Conservation (phyloP, 768 basidiomycete species). For the Boletus fagicola region DNA sequence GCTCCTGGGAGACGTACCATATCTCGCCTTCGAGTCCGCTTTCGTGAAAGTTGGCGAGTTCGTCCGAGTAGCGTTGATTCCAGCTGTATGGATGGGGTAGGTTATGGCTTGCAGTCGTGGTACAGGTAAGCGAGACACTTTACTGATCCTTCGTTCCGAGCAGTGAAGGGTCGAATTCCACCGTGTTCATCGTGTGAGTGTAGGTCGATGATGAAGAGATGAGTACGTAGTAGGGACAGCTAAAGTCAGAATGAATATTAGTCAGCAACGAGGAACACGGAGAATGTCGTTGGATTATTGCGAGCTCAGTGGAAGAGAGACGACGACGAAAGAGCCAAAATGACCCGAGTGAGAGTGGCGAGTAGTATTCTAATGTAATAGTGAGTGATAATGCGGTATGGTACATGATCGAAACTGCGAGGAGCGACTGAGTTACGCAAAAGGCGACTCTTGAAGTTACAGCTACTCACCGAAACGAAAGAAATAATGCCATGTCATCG, state of each 20-base stretch:
- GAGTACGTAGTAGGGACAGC: too few species aligned
- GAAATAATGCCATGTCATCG: conserved; percentile 17
- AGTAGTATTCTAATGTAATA: conserved; percentile 20
- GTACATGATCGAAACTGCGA: conserved; percentile 19
- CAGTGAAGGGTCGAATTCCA: conserved; percentile 63
- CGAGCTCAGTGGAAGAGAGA: neutral
- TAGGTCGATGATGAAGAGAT: conserved; percentile 1
- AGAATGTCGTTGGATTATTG: neutral
- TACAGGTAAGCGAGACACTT: conserved; percentile 25
- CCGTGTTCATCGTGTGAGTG: conserved; percentile 29
- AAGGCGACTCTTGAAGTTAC: neutral
- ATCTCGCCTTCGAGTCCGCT: conserved; percentile 83
- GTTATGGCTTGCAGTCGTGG: neutral
- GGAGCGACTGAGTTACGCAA: conserved; percentile 2
- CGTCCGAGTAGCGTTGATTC: conserved; percentile 72
- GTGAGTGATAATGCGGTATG: conserved; percentile 12
- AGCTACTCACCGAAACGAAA: conserved; percentile 12
- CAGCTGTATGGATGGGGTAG: conserved; percentile 46
- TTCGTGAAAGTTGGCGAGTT: conserved; percentile 70
- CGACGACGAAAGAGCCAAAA: neutral
- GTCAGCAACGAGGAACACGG: conserved; percentile 9
- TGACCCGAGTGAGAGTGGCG: conserved; percentile 9
- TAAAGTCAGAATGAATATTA: conserved; percentile 4
- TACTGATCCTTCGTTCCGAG: conserved; percentile 82
- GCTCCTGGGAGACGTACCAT: conserved; percentile 48